Evolutionary conservation across 1,139 yeast species (phyloP).

Genomic region (Yamadazyma triangularis): DNA sequence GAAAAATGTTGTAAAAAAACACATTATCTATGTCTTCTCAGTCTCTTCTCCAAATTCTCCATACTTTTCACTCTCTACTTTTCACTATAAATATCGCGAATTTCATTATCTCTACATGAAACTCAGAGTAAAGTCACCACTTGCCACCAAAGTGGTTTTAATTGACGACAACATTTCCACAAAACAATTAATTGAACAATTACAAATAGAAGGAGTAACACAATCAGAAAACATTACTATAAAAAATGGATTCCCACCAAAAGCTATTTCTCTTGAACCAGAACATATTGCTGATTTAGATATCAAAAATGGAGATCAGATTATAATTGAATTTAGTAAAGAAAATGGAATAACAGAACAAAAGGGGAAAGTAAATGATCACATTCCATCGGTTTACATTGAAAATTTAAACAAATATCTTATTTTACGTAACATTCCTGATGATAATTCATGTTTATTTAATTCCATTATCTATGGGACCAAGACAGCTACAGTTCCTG

Average conservation of each 20-base stretch:
- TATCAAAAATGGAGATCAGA: conserved; percentile 55
- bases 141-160: conserved; percentile 8
- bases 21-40: too few species aligned
- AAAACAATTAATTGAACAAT: conserved; percentile 15
- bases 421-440: conserved; percentile 60
- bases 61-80: too few species aligned
- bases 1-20: too few species aligned
- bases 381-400: conserved; percentile 26
- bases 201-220: conserved; percentile 10
- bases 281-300: conserved; percentile 30
- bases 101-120: conserved; percentile 10
- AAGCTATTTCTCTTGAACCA: conserved; percentile 27
- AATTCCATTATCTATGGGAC: conserved; percentile 60
- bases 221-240: conserved; percentile 16
- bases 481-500: conserved; percentile 24
- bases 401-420: conserved; percentile 21
- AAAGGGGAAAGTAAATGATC: conserved; percentile 4
- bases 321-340: conserved; percentile 27
- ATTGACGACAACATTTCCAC: conserved; percentile 8
- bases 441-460: conserved; percentile 78
- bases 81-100: too few species aligned
- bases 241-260: conserved; percentile 62
- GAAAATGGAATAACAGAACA: conserved; percentile 1
- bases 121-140: conserved; percentile 11
- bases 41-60: too few species aligned